phyloP scores from a whole-genome alignment of 345 rosid genomes.

The Melastoma malabathricum region DNA sequence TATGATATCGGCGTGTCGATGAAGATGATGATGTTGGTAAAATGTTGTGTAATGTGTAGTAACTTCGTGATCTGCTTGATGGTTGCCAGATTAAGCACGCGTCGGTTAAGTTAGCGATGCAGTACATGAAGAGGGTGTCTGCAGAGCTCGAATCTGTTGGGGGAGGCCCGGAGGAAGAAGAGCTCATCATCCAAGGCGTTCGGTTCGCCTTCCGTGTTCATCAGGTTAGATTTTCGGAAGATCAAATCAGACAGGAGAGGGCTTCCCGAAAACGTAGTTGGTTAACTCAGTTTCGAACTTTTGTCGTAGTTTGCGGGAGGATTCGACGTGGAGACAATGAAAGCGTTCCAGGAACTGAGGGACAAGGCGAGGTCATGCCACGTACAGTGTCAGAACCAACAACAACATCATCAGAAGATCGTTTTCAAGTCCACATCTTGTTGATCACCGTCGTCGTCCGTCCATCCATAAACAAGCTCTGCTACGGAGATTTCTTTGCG shows the following conservation, averaged over 20 bases:
- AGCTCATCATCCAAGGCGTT: constrained; percentile 84
- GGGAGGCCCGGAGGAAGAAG: constrained; percentile 82
- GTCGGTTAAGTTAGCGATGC: constrained; percentile 88
- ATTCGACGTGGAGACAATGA: constrained; percentile 88
- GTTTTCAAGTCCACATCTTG: constrained; percentile 39
- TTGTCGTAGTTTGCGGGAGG: constrained; percentile 82
- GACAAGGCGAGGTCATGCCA: constrained; percentile 80
- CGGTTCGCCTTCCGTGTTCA: constrained; percentile 96
- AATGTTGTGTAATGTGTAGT: too few relatives aligned
- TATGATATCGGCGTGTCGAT: too few relatives aligned
- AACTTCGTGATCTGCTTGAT: background rate
- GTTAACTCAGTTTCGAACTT: too few relatives aligned
- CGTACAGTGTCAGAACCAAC: constrained; percentile 59
- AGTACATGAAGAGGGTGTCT: constrained; percentile 91
- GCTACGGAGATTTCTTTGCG: constrained; percentile 24
- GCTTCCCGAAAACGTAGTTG: too few relatives aligned
- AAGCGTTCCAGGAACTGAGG: constrained; percentile 85
- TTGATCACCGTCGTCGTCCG: constrained; percentile 9
- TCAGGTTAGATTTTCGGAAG: constrained; percentile 37
- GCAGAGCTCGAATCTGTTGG: constrained; percentile 63
- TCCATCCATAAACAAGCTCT: constrained; percentile 49
- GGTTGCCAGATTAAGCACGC: constrained; percentile 67
- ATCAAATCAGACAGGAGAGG: too few relatives aligned
- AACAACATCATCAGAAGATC: constrained; percentile 31
- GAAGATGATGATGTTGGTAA: too few relatives aligned